Evolutionary conservation across 768 basidiomycete species (phyloP).

Genomic region (Lyophyllum shimeji): DNA sequence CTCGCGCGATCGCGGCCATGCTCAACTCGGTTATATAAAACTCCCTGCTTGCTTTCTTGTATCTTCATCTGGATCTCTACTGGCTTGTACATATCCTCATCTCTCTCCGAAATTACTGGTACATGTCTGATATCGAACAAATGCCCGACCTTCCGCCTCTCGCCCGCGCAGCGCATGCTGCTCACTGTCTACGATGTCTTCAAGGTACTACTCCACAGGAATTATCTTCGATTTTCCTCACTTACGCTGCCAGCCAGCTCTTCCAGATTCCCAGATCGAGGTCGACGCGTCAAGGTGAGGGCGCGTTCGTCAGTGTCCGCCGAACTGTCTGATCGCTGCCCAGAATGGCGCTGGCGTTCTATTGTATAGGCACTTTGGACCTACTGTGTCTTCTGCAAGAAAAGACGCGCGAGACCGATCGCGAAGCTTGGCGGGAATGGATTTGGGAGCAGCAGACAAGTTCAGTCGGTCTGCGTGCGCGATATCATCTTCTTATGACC

Average conservation of each 20-base stretch:
- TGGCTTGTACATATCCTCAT: constrained; percentile 1
- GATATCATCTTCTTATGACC: constrained; percentile 6
- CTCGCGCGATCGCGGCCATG: constrained; percentile 14
- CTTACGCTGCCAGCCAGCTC: constrained; percentile 29
- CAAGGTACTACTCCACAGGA: constrained; percentile 33
- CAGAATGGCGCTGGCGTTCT: constrained; percentile 86
- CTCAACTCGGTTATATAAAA: constrained; percentile 17
- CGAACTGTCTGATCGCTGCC: constrained; percentile 10
- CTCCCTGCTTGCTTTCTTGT: neutral
- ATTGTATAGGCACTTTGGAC: constrained; percentile 84
- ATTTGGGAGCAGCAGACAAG: constrained; percentile 86
- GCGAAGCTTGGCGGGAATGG: constrained; percentile 75
- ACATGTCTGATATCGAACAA: constrained; percentile 15
- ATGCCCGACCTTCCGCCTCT: constrained; percentile 32
- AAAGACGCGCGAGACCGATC: constrained; percentile 50
- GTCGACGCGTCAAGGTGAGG: constrained; percentile 71
- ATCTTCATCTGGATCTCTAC: neutral
- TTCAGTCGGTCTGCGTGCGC: constrained; percentile 22
- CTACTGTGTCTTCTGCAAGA: constrained; percentile 55
- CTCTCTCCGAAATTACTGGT: neutral
- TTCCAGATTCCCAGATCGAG: constrained; percentile 69
- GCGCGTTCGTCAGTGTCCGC: neutral
- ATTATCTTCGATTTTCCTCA: neutral
- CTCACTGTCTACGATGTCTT: constrained; percentile 69
- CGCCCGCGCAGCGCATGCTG: constrained; percentile 52